Conservation (phyloP, 2,329 filamentous ascomycete genomes). For the Pestalotiopsis sp. region DNA sequence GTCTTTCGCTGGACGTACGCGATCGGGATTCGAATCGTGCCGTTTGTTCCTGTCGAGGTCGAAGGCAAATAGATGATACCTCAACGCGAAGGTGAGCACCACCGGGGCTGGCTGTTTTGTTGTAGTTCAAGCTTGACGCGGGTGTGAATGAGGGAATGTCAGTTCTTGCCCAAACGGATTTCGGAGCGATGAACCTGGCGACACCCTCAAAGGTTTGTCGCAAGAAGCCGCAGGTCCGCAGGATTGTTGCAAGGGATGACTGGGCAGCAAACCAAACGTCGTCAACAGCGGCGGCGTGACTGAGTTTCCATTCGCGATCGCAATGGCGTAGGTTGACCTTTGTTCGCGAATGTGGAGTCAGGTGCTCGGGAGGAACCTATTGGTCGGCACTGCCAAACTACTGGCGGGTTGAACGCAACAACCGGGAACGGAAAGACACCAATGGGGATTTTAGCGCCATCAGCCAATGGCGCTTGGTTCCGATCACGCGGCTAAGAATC, state of each 20-base stretch:
- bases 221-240: background rate
- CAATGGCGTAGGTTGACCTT: conserved; percentile 7
- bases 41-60: background rate
- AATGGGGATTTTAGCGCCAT: conserved; percentile 2
- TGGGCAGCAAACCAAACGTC: background rate
- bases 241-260: background rate
- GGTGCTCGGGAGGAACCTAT: background rate
- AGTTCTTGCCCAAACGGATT: background rate
- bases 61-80: background rate
- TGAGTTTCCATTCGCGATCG: conserved; percentile 4
- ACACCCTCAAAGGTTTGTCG: background rate
- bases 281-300: background rate
- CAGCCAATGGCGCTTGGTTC: conserved; percentile 10
- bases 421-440: background rate
- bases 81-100: background rate
- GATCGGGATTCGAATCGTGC: background rate
- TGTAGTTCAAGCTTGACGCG: background rate
- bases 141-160: background rate
- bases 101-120: background rate
- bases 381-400: background rate
- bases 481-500: conserved; percentile 5
- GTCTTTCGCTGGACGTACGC: background rate
- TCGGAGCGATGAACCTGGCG: background rate
- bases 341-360: conserved; percentile 10
- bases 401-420: background rate